These are phyloP conservation scores for Capsella bursapastoris DNA, from an alignment of 345 rosid genomes.

Conservation along the genomic window DNA sequence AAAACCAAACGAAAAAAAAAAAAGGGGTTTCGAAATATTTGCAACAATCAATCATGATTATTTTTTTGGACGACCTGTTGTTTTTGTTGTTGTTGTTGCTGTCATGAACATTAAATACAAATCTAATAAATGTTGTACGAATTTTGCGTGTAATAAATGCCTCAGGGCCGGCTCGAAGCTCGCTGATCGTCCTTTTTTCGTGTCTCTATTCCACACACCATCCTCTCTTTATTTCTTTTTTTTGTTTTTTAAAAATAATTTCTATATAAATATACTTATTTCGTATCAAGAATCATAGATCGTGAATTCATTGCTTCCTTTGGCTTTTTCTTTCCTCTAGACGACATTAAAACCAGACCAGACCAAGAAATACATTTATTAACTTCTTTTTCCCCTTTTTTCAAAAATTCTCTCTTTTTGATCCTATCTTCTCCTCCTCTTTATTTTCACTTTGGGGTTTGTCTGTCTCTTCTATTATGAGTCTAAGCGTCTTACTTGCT, in stretches of 20 bases:
- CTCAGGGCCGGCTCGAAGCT: constrained; percentile 62
- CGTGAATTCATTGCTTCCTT: constrained; percentile 20
- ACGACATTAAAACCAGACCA: constrained; percentile 49
- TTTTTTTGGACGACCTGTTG: constrained; percentile 20
- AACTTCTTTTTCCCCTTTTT: constrained; percentile 1
- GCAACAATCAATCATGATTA: constrained; percentile 43
- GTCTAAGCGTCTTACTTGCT: constrained; percentile 23
- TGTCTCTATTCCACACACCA: constrained; percentile 40
- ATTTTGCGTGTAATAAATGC: constrained; percentile 47
- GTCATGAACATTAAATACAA: constrained; percentile 42
- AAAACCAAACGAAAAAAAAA: not conserved
- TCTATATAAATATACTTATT: not conserved
- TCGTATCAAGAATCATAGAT: constrained; percentile 11
- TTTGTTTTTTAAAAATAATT: too few relatives aligned
- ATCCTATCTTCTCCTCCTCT: constrained; percentile 33
- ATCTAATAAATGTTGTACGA: constrained; percentile 36
- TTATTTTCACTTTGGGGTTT: constrained; percentile 32
- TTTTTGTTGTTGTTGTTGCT: constrained; percentile 14
- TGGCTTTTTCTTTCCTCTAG: constrained; percentile 37
- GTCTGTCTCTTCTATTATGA: constrained; percentile 31
- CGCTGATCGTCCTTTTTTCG: constrained; percentile 54
- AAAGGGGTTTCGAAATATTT: not conserved
- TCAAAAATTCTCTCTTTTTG: constrained; percentile 39
- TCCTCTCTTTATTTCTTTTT: constrained; percentile 38
- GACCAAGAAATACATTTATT: constrained; percentile 45